A percentile compares a stretch with the other conserved stretches of the same genome.
phyloP scores from a whole-genome alignment of 1,284 basidiomycete species.

The Ganoderma sinense region DNA sequence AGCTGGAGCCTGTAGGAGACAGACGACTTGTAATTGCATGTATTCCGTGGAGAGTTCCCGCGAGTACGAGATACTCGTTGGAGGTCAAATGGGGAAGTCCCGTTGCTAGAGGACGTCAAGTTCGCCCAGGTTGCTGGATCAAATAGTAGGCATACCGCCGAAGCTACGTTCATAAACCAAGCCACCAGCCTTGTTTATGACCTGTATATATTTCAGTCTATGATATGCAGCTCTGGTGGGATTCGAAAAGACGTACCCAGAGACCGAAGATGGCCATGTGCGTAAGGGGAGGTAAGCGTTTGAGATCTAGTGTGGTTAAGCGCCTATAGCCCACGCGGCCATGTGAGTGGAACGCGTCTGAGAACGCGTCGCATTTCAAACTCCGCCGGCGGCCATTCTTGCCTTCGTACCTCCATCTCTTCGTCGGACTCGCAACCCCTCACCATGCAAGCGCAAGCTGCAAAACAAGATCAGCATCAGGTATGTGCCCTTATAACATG shows the following conservation, averaged over 20 bases:
- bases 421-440: conserved; percentile 8
- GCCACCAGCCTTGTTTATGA: conserved; percentile 99
- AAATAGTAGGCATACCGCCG: conserved; percentile 61
- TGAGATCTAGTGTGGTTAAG: too few species aligned
- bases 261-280: conserved; percentile 79
- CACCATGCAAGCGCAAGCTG: conserved; percentile 43
- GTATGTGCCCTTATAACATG: conserved; percentile 16
- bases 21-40: conserved; percentile 96
- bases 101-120: conserved; percentile 55
- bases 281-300: not conserved
- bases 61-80: conserved; percentile 98
- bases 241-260: conserved; percentile 63
- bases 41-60: conserved; percentile 97
- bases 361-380: conserved; percentile 27
- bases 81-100: conserved; percentile 88
- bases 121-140: conserved; percentile 12
- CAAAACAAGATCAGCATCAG: conserved; percentile 36
- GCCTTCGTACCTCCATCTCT: conserved; percentile 5
- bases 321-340: conserved; percentile 15
- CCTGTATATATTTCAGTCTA: conserved; percentile 52
- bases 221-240: not conserved
- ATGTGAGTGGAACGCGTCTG: conserved; percentile 37
- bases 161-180: conserved; percentile 95
- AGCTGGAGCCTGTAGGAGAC: conserved; percentile 83
- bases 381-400: conserved; percentile 27